Conservation (phyloP, 2,329 filamentous ascomycete genomes). For the Corynespora cassiicola region DNA sequence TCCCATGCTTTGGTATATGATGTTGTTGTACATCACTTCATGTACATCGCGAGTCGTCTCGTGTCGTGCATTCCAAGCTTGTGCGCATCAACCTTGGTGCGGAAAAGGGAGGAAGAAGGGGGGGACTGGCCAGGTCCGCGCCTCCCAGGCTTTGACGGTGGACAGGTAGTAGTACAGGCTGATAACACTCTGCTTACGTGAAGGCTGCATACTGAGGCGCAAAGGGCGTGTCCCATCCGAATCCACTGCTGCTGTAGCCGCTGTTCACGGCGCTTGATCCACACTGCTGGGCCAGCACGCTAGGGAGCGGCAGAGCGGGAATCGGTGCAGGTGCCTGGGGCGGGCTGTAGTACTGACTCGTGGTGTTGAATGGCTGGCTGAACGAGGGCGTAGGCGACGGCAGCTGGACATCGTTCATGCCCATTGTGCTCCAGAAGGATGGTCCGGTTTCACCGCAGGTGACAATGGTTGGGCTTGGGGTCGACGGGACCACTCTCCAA, state of each 20-base stretch:
- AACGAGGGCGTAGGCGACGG: slow-evolving; percentile 81
- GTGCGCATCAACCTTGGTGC: slow-evolving; percentile 45
- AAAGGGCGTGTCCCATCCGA: slow-evolving; percentile 90
- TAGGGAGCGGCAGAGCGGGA: slow-evolving; percentile 80
- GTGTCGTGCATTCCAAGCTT: slow-evolving; percentile 47
- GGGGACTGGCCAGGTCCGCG: slow-evolving; percentile 53
- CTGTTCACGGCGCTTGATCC: slow-evolving; percentile 69
- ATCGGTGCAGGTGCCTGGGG: slow-evolving; percentile 77
- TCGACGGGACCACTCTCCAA: slow-evolving; percentile 91
- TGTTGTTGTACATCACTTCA: slow-evolving; percentile 52
- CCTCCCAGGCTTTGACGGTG: slow-evolving; percentile 41
- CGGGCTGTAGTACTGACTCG: slow-evolving; percentile 77
- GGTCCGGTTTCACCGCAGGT: slow-evolving; percentile 75
- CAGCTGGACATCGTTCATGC: slow-evolving; percentile 73
- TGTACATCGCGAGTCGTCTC: slow-evolving; percentile 54
- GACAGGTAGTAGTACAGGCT: slow-evolving; percentile 31
- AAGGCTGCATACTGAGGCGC: slow-evolving; percentile 73
- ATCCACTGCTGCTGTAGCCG: slow-evolving; percentile 71
- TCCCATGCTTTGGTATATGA: slow-evolving; percentile 56
- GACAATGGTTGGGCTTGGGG: slow-evolving; percentile 73
- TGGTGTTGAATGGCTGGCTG: slow-evolving; percentile 78
- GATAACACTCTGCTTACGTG: slow-evolving; percentile 68
- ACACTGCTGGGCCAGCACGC: slow-evolving; percentile 83
- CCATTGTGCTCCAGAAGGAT: slow-evolving; percentile 81
- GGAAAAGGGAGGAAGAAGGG: slow-evolving; percentile 25